Evolutionary conservation across 495 filamentous ascomycete genomes (phyloP).

Genomic region (Acidomyces sp.): DNA sequence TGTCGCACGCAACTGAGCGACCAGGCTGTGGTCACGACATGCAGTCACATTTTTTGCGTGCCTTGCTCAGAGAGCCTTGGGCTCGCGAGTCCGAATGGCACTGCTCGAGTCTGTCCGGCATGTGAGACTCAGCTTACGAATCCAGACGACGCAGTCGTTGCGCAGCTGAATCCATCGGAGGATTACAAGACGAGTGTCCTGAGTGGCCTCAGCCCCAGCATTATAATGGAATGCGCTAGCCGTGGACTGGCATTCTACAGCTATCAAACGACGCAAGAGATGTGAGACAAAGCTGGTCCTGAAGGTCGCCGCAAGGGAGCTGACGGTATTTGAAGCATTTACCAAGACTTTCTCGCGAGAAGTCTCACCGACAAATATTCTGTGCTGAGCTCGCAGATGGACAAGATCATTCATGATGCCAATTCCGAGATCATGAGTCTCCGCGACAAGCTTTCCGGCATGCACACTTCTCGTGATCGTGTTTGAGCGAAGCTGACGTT

Average conservation of each 20-base stretch:
- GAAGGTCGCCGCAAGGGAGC: background rate
- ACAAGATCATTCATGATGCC: slow-evolving; percentile 69
- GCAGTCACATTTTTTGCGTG: slow-evolving; percentile 84
- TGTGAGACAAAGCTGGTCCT: slow-evolving; percentile 36
- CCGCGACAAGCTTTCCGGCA: slow-evolving; percentile 46
- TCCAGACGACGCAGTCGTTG: slow-evolving; percentile 65
- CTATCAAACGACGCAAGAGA: slow-evolving; percentile 84
- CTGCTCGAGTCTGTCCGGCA: slow-evolving; percentile 61
- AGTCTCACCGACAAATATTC: slow-evolving; percentile 63
- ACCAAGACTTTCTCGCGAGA: slow-evolving; percentile 65
- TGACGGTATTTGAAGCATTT: slow-evolving; percentile 42
- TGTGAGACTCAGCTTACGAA: slow-evolving; percentile 57
- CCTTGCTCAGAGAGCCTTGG: slow-evolving; percentile 58
- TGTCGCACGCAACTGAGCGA: slow-evolving; percentile 62
- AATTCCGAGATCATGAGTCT: slow-evolving; percentile 63
- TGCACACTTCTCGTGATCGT: slow-evolving; percentile 4
- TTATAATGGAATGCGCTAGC: slow-evolving; percentile 83
- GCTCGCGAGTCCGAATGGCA: slow-evolving; percentile 44
- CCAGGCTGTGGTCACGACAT: slow-evolving; percentile 79
- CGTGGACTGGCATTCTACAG: slow-evolving; percentile 78
- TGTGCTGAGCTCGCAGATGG: slow-evolving; percentile 54
- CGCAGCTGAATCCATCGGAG: slow-evolving; percentile 70
- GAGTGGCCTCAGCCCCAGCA: slow-evolving; percentile 67
- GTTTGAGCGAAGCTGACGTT: background rate
- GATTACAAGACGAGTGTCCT: slow-evolving; percentile 90